Evolutionary conservation across 352 stramenopile genomes (phyloP), one percentile per base, ranked within the genome.

Genomic region (Phytophthora pseudosyringae): DNA sequence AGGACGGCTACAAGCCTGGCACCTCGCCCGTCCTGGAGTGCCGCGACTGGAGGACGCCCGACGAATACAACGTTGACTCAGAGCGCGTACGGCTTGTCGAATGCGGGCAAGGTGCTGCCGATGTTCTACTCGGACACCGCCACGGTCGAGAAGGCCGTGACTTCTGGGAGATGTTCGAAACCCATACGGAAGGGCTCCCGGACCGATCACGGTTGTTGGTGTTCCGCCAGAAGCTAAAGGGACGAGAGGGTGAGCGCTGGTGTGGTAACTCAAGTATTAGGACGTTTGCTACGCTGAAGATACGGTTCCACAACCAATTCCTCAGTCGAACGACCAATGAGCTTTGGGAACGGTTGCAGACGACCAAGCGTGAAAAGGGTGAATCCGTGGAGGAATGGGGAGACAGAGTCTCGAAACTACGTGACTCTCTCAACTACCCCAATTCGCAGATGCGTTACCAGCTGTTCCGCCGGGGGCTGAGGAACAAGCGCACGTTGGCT

Each of bases 301-400:
- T 21, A 12, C 28, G 52, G 5, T 50, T 59, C 3, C 52, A 51
- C 4, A 59, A 59, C 26, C 50, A 58, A 15, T 48, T 48, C 15
- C n/a, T 48, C 0, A 46, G 36, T n/a, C 50, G 26, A 4, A 55
- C 47, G 18, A 25, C 36, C 7, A 36, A 48, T 6, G 15, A 48
- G 4, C 26, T 46, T 2, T 58, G 50, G 36, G 38, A 41, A 13
- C 38, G 25, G 38, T 39, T 46, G 50, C 12, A 58, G 38, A 21
- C 38, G 1, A 28, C 39, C 13, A 26, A 28, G 16, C 39, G 39
- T 0, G 16, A 45, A 26, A 28, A 11, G 5, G 39, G 50, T 1
- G 36, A 58, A 13, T 40, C 36, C 3, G 40, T 60, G 9, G 52
- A 50, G 3, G n/a, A 59, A 40, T 47, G 39, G 39, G 16, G n/a